Base-by-base conservation (phyloP, 2,329 filamentous ascomycete species). In the Malbranchea zuffiana region DNA sequence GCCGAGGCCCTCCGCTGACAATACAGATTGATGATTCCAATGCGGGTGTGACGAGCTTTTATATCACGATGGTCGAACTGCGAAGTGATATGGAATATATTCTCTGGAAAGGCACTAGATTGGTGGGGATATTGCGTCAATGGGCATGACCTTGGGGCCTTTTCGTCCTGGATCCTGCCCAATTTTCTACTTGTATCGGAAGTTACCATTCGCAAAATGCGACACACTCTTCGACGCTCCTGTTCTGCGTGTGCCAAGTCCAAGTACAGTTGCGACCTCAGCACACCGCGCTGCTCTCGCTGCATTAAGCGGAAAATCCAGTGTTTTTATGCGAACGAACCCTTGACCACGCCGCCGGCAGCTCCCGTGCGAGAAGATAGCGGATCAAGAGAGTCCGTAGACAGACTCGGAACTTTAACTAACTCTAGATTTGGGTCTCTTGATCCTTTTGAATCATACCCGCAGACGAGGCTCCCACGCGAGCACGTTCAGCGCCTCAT, bases 391-490 rank as follows among this genome's bases (percentile, higher is more conserved):
- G 36, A 21, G 17, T 26, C 28, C 8, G 17, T 34, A 23, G 19
- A 39, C 31, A 32, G 23, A 32, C 20, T 29, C n/a, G 23, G 31
- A 11, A 43, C 36, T 33, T 46, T 51, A 44, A 46, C 41, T 24
- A 44, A 27, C 43, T 57, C 50, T 47, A 52, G 46, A 37, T 46
- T 57, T 32, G 55, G 53, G 1, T 60, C 60, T 6, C 50, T 72
- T 23, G 72, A 75, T 43, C 71, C 71, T 0, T 75, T 75, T 42
- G 68, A 74, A 34, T 68, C 70, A 3, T 74, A 74, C 46, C 72
- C 72, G 4, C 54, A 52, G 15, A 74, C 69, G 0, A 64, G 68
- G 40, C 63, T 75, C 18, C 63, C 67, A 4, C 61, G 68, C 15
- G 51, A 54, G 11, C 67, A 65, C 17, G 67, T 74, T 23, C 69